Percentiles rank a stretch among this genome's conserved stretches.
These are phyloP conservation scores for Groenewaldozyma sp. DNA, from an alignment of 1,139 yeast genomes.

Conservation along the genomic window DNA sequence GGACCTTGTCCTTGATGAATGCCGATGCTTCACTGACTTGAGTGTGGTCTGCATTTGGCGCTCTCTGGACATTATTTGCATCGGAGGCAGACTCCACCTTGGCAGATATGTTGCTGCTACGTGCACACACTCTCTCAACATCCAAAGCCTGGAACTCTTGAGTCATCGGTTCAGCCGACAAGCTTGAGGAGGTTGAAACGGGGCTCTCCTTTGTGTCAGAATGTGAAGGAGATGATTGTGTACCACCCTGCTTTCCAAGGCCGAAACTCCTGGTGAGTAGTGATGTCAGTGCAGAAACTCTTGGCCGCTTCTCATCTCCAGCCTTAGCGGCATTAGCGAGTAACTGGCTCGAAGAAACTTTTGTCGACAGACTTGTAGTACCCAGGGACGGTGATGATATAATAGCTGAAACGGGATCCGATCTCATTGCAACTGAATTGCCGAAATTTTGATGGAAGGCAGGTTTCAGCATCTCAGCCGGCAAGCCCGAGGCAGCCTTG, in stretches of 20 bases:
- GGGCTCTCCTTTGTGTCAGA: neutral
- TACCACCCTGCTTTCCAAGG: neutral
- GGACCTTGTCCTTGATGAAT: neutral
- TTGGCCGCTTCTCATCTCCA: conserved; percentile 3
- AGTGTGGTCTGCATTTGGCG: neutral
- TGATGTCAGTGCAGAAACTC: conserved; percentile 18
- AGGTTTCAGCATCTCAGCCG: neutral
- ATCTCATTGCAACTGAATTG: conserved; percentile 4
- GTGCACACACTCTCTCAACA: neutral
- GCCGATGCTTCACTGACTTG: neutral
- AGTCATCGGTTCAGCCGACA: neutral
- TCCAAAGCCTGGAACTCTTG: neutral
- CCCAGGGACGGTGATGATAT: conserved; percentile 17
- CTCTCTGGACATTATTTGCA: neutral
- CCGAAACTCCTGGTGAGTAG: conserved; percentile 15
- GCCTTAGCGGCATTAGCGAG: conserved; percentile 16
- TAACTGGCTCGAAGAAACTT: conserved; percentile 9
- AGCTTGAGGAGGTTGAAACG: neutral
- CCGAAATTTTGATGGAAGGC: neutral
- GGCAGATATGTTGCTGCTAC: neutral
- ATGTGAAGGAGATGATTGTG: neutral
- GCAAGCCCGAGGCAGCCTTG: neutral
- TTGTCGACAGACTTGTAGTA: conserved; percentile 2
- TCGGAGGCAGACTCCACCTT: neutral
- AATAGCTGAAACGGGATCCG: conserved; percentile 19